Conservation (phyloP, 257 asterid species). For the Anisodus tanguticus region DNA sequence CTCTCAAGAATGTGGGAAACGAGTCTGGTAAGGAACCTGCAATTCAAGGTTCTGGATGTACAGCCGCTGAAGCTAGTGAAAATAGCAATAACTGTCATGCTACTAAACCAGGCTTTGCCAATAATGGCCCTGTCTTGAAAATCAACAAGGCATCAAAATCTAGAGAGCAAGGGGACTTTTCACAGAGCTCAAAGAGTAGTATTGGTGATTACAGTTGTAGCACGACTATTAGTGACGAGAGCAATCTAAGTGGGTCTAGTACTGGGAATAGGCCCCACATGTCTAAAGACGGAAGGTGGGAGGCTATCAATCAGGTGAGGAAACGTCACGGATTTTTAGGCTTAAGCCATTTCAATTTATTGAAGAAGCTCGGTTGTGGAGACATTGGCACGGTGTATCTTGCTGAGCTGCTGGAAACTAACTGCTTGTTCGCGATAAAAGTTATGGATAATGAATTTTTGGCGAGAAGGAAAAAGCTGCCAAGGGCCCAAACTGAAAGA, state of each 20-base stretch:
- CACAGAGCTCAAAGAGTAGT: slow-evolving; percentile 88
- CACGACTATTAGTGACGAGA: slow-evolving; percentile 80
- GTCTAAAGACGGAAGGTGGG: slow-evolving; percentile 87
- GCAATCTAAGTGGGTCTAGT: slow-evolving; percentile 73
- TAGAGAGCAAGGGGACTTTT: slow-evolving; percentile 66
- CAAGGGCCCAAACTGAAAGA: slow-evolving; percentile 88
- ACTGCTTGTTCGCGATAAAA: slow-evolving; percentile 76
- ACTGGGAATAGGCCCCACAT: slow-evolving; percentile 80
- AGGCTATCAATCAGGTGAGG: slow-evolving; percentile 58
- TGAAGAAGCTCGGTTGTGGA: slow-evolving; percentile 87
- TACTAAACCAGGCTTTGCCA: slow-evolving; percentile 34
- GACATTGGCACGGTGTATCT: slow-evolving; percentile 92
- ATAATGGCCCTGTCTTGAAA: slow-evolving; percentile 39
- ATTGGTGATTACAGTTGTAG: slow-evolving; percentile 81
- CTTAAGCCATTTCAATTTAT: slow-evolving; percentile 67
- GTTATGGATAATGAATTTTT: slow-evolving; percentile 92
- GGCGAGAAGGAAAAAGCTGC: slow-evolving; percentile 72
- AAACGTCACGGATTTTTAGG: slow-evolving; percentile 76
- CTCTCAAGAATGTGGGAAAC: slow-evolving; percentile 49
- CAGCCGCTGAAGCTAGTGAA: slow-evolving; percentile 32
- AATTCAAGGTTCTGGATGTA: slow-evolving; percentile 33
- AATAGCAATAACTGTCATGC: slow-evolving; percentile 36
- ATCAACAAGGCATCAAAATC: slow-evolving; percentile 43
- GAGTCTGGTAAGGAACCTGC: slow-evolving; percentile 44
- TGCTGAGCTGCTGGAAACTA: slow-evolving; percentile 70